Evolutionary conservation across 768 basidiomycete genomes (phyloP), one percentile per base, ranked within the genome.

Genomic region (Phanerochaete sordida): DNA sequence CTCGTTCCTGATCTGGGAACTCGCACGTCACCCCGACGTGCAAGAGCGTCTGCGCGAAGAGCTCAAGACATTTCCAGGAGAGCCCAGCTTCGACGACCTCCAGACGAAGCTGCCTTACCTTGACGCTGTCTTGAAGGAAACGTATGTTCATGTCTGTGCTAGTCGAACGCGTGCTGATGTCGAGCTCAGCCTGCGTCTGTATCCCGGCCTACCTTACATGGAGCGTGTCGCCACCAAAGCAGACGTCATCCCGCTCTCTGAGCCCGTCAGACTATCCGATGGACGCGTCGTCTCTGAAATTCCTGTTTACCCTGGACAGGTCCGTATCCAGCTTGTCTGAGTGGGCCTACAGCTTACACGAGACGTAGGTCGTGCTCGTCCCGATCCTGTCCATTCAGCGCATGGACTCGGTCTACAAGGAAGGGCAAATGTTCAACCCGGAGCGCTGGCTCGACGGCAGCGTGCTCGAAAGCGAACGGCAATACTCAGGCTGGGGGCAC

Each of bases 121-220:
- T 33, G 86, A 87, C 62, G 79, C 77, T 65, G 81, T 86, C 43
- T 74, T 86, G 33, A 77, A 79, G 35, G 84, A 87, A 70, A 74
- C 74, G 21, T 64, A 75, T 11, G 44, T 48, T 6, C 19, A 11
- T 23, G 13, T 2, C 27, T 26, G 24, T 4, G 2, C 2, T 13
- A 12, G 4, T 1, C 49, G 13, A n/a, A 15, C 13, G 27, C 49
- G 15, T 21, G 21, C 49, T 27, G 21, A 3, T 3, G 12, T 7
- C 26, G 3, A 13, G 1, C 27, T 11, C 49, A 59, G 48, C 12
- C 73, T 85, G 44, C 71, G 84, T 28, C 60, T 85, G 33, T 78
- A 81, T 62, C 70, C 80, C 2, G 81, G 83, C 4, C 78, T 86
- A 19, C 76, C 79, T 3, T 76, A 73, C 63, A 82, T 83, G 13